Conservation (phyloP, 495 filamentous ascomycete species). For the Pyronema omphalodes region DNA sequence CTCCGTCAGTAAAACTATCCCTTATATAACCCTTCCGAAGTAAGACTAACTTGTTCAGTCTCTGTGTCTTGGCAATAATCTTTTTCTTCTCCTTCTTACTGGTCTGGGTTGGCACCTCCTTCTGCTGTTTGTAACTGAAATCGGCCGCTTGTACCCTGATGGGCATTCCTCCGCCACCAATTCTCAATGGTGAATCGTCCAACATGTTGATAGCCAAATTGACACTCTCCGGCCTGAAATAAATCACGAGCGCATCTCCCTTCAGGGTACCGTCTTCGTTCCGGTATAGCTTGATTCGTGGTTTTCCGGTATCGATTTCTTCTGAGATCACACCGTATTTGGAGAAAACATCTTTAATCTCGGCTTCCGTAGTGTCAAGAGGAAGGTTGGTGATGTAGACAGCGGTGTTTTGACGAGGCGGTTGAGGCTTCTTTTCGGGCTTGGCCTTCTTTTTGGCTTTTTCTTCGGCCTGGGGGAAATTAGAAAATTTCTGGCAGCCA, state of each 20-base stretch:
- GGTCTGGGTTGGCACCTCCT: constrained; percentile 37
- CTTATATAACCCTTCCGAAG: neutral
- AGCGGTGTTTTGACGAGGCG: constrained; percentile 64
- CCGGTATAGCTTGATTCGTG: constrained; percentile 83
- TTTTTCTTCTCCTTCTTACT: constrained; percentile 57
- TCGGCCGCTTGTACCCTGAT: constrained; percentile 80
- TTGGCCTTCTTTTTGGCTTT: constrained; percentile 1
- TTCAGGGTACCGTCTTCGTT: constrained; percentile 72
- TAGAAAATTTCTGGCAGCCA: neutral
- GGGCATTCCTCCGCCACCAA: constrained; percentile 38
- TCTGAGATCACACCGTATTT: constrained; percentile 86
- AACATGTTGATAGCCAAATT: constrained; percentile 75
- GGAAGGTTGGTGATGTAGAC: constrained; percentile 81
- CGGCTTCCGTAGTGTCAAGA: constrained; percentile 52
- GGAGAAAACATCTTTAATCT: constrained; percentile 68
- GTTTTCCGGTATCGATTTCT: constrained; percentile 67
- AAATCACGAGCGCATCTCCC: constrained; percentile 82
- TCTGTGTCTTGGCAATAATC: constrained; percentile 74
- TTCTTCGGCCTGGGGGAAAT: constrained; percentile 1
- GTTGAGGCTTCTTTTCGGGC: constrained; percentile 37
- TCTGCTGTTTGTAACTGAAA: constrained; percentile 57
- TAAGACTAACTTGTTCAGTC: constrained; percentile 47
- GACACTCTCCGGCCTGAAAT: constrained; percentile 83
- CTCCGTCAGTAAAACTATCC: neutral
- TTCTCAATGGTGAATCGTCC: constrained; percentile 72